These are phyloP conservation scores for Bruguiera hainesii DNA, from an alignment of 441 rosid genomes.

Conservation along the genomic window DNA sequence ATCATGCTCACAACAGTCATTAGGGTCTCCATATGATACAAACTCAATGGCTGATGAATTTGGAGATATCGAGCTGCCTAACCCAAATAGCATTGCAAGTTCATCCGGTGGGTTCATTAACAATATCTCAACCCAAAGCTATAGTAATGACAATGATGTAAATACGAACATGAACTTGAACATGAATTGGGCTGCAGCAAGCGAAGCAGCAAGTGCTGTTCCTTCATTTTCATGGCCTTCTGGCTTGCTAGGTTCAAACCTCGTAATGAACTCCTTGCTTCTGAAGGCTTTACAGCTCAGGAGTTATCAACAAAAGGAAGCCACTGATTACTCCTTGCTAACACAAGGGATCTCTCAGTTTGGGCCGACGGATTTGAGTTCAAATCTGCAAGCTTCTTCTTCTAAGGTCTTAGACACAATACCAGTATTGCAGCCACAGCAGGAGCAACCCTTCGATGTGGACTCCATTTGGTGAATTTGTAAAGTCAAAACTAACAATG, in stretches of 20 bases:
- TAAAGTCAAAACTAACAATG: constrained; percentile 1
- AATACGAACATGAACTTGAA: constrained; percentile 39
- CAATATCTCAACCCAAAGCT: neutral
- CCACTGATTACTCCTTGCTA: constrained; percentile 18
- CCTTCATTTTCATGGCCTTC: constrained; percentile 59
- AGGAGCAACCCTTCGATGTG: constrained; percentile 71
- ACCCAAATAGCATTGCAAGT: constrained; percentile 37
- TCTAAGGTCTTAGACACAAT: constrained; percentile 39
- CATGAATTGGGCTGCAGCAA: constrained; percentile 37
- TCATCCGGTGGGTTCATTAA: constrained; percentile 27
- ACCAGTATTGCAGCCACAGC: constrained; percentile 40
- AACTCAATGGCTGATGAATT: constrained; percentile 59
- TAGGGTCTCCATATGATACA: constrained; percentile 65
- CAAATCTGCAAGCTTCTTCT: constrained; percentile 42
- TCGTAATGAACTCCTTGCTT: constrained; percentile 70
- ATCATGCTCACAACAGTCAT: constrained; percentile 54
- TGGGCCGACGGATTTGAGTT: constrained; percentile 26
- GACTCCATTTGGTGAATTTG: constrained; percentile 67
- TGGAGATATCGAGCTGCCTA: constrained; percentile 61
- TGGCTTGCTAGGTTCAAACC: constrained; percentile 46
- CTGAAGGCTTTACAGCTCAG: constrained; percentile 76
- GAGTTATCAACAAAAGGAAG: constrained; percentile 49
- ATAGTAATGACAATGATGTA: constrained; percentile 11
- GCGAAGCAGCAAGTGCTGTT: constrained; percentile 22
- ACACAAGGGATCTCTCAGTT: constrained; percentile 29